Conservation (phyloP, 164 flowering plant genomes). For the Piper betle region DNA sequence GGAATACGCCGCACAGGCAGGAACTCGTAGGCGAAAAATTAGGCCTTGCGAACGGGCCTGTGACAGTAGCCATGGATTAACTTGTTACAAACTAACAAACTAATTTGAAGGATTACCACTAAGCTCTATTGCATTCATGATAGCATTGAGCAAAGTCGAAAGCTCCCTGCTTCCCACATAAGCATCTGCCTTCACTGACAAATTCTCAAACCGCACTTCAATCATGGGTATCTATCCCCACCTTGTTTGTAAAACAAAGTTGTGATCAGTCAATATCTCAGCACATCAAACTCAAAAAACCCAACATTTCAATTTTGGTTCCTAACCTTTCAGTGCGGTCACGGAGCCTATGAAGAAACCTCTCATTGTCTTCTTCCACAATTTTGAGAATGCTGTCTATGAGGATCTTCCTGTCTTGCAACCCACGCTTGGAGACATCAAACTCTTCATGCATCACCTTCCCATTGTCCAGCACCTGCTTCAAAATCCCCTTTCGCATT, state of each 20-base stretch:
- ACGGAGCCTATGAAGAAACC: constrained; percentile 24
- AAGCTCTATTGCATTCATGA: constrained; percentile 47
- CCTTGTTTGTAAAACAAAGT: constrained; percentile 19
- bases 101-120: no score
- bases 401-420: constrained; percentile 30
- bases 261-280: not conserved
- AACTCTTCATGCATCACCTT: constrained; percentile 28
- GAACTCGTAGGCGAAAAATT: no score
- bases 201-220: constrained; percentile 47
- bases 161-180: constrained; percentile 51
- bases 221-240: constrained; percentile 53
- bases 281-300: not conserved
- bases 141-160: constrained; percentile 44
- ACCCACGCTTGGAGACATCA: constrained; percentile 32
- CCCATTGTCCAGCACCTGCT: constrained; percentile 31
- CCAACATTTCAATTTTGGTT: not conserved
- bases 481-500: constrained; percentile 30
- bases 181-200: constrained; percentile 45
- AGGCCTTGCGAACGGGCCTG: no score
- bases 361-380: constrained; percentile 46
- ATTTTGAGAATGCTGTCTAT: constrained; percentile 35
- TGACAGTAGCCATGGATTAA: no score
- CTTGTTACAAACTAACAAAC: no score
- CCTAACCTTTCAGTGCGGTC: constrained; percentile 42
- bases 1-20: no score